A percentile compares a stretch with the other conserved stretches of the same genome.
Evolutionary conservation across 2,329 filamentous ascomycete species (phyloP).

Genomic region (Venturia effusa): DNA sequence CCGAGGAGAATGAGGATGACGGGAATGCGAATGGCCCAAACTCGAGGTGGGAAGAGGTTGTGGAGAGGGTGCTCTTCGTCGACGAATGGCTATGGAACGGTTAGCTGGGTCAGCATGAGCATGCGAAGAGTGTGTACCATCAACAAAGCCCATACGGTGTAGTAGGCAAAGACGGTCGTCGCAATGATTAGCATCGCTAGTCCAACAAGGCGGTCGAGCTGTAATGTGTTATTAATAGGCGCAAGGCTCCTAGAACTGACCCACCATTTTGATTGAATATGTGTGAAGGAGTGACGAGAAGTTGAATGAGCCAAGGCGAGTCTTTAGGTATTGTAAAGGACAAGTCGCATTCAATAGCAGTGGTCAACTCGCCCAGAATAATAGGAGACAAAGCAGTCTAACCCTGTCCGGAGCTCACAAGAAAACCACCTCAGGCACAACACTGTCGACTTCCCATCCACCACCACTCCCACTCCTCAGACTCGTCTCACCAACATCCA

Average conservation of each 20-base stretch:
- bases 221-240: not conserved
- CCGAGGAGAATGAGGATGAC: constrained; percentile 91
- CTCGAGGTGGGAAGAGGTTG: constrained; percentile 88
- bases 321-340: not conserved
- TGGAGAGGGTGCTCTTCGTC: constrained; percentile 90
- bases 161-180: constrained; percentile 73
- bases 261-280: constrained; percentile 7
- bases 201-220: constrained; percentile 86
- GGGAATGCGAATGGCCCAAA: constrained; percentile 97
- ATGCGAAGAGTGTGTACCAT: constrained; percentile 56
- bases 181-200: constrained; percentile 66
- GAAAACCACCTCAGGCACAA: not conserved
- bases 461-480: not conserved
- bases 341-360: not conserved
- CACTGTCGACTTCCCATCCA: not conserved
- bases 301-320: not conserved
- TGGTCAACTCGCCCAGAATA: not conserved
- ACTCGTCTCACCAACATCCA: not conserved
- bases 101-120: not conserved
- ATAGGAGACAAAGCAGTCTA: not conserved
- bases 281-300: constrained; percentile 8
- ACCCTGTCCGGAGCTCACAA: not conserved
- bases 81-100: constrained; percentile 69
- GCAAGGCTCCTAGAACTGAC: not conserved
- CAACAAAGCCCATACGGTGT: constrained; percentile 92